Base-by-base conservation (phyloP, 148 eudicot genomes). In the Dianthus caryophyllus region DNA sequence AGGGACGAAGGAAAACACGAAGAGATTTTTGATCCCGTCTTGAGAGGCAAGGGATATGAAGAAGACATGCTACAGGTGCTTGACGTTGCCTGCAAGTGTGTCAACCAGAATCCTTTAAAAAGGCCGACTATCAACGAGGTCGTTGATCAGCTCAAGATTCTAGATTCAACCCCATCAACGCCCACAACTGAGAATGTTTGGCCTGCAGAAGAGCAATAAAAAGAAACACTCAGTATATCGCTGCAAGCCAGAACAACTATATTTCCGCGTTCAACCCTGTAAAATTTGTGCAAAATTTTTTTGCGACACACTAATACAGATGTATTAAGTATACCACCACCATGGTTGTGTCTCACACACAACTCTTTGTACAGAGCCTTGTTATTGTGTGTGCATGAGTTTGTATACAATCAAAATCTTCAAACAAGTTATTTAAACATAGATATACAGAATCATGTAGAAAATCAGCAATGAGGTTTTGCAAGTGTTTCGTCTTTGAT, bases 111-210 rank as follows among this genome's bases (percentile, higher is more conserved):
- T 67, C 96, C 96, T 62, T 38, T 78, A 31, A 84, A 83, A 71
- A 83, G 98, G 77, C 98, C 98, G 33, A 78, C 85, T 46, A 93
- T 93, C 60, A 69, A 76, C 60, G 91, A 93, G 70, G 89, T 93
- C 50, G 98, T 93, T 47, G 85, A 84, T 72, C 78, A 83, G 81
- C 91, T 93, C 47, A 81, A 84, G 58, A 78, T 62, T 64, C 72
- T 85, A 56, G 79, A 69, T 44, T 75, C 77, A 52, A 63, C 54
- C 64, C 69, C 69, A 55, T 69, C 72, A 68, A 61, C 77, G 58
- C 78, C 77, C 21, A 70, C 66, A 56, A 58, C 69, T 62, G 77
- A 75, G 44, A 69, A 71, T 57, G 61, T 74, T 30, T 51, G 26
- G 33, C 73, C 74, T 13, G 48, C 71, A 48, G 84, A 73, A 47